Evolutionary conservation across 2,329 filamentous ascomycete genomes (phyloP), one percentile per base, ranked within the genome.

Genomic region (Cladosporium phlei): DNA sequence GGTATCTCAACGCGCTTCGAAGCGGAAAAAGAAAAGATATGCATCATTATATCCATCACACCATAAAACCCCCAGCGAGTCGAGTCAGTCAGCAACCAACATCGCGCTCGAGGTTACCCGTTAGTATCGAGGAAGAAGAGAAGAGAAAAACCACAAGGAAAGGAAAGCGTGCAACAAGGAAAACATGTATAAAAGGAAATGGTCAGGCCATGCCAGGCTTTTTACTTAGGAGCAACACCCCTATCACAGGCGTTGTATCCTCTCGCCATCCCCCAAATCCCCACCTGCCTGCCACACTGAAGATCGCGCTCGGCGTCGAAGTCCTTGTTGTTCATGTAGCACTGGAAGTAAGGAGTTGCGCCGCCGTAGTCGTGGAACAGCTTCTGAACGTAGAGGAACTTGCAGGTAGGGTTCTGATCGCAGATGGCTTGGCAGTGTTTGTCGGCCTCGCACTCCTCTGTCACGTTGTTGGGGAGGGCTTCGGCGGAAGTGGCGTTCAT

Each of bases 351-450:
- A 29, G 44, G 47, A 9, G 27, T 29, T 1, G 33, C 25, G 7
- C 22, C 24, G 17, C 50, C 50, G 28, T 50, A 51, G 20, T 50
- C 47, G n/a, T 20, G 6, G 39, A 54, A 49, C 25, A 54, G 21
- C 6, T 33, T 40, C 40, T 55, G 52, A 20, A 53, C 48, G 39
- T 47, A 53, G n/a, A 55, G 44, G 37, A 45, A 46, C 27, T 32
- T 28, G 48, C 52, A 52, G 2, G 33, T 29, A 6, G 43, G 21
- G 10, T 42, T 37, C 25, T 55, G 52, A 7, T 32, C 27, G 51
- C 52, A 55, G 11, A 49, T 29, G 14, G 33, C 48, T 32, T 53
- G 16, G 30, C 52, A 54, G 24, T 47, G 33, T 24, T 43, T 27
- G 25, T 47, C 40, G n/a, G 51, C 49, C 11, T 48, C 44, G 16